Evolutionary conservation across 2,329 filamentous ascomycete genomes (phyloP).

Genomic region (Chaetomiaceae sp.): DNA sequence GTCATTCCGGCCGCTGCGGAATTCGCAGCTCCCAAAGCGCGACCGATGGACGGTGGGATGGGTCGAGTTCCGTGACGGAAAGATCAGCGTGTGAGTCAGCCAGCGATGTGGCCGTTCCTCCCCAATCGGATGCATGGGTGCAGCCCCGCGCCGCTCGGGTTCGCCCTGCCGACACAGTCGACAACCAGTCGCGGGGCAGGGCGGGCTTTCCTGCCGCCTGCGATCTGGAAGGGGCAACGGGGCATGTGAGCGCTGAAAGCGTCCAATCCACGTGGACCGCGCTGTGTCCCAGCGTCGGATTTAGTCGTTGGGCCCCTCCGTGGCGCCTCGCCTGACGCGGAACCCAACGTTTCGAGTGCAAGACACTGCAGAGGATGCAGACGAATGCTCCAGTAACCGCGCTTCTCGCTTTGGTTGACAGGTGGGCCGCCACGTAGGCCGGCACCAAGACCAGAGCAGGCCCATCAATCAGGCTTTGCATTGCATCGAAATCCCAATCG

Average conservation of each 20-base stretch:
- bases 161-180: neutral
- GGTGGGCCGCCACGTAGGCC: constrained; percentile 15
- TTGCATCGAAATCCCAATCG: neutral
- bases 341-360: constrained; percentile 19
- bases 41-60: neutral
- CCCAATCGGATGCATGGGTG: constrained; percentile 26
- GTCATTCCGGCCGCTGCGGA: constrained; percentile 8
- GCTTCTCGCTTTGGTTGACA: constrained; percentile 7
- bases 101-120: constrained; percentile 14
- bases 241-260: constrained; percentile 18
- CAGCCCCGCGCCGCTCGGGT: constrained; percentile 15
- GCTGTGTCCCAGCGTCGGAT: neutral
- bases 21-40: neutral
- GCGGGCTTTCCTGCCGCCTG: constrained; percentile 6
- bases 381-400: constrained; percentile 7
- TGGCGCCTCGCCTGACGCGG: constrained; percentile 1
- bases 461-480: constrained; percentile 9
- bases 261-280: constrained; percentile 16
- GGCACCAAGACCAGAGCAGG: neutral
- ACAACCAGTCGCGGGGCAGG: constrained; percentile 15
- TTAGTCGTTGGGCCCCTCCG: neutral
- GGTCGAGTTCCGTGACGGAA: neutral
- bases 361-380: no score
- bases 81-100: constrained; percentile 12
- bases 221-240: constrained; percentile 5